Evolutionary conservation across 345 rosid genomes (phyloP), one percentile per base, ranked within the genome.

Genomic region (Cardamine chenopodiifolia): DNA sequence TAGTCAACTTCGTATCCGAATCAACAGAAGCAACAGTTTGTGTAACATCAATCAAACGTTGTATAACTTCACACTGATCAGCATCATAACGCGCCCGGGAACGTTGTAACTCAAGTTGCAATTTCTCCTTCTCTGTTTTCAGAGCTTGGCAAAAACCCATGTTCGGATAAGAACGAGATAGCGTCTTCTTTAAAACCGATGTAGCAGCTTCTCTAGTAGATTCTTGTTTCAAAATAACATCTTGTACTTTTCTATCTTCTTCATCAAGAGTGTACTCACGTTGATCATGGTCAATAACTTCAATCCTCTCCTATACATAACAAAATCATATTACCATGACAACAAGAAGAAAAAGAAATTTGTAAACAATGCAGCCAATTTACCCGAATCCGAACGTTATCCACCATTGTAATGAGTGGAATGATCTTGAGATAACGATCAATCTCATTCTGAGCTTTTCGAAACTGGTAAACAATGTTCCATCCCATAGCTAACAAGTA

Each of bases 401-500:
- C 98, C 14, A 91, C 97, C 7, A 94, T 88, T 50, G 92, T 87
- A 29, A 91, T 94, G 55, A 94, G 95, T 28, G 98, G 98, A 19
- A 94, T 82, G 50, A 91, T 87, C 84, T 89, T 85, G 85, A 94
- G 84, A 75, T 88, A 94, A 15, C 87, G 89, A 70, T 94, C 98
- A 28, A 94, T 91, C 87, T 94, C 97, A 71, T 78, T 78, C 69
- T 91, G 98, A 14, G 96, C 95, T 81, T 82, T 90, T n/a, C 96
- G 76, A 76, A 94, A 94, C 80, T 94, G 98, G 42, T 91, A 90
- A 23, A 94, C 98, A 29, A 94, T 91, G 88, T 88, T 94, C 98
- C 97, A 94, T 0, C 97, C 97, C 98, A 91, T 91, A 15, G 97
- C 98, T 61, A 94, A 84, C 85, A 94, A 81, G 76, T 94, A 94